Evolutionary conservation across 305 asterid species (phyloP).

Genomic region (Fraxinus ornus): DNA sequence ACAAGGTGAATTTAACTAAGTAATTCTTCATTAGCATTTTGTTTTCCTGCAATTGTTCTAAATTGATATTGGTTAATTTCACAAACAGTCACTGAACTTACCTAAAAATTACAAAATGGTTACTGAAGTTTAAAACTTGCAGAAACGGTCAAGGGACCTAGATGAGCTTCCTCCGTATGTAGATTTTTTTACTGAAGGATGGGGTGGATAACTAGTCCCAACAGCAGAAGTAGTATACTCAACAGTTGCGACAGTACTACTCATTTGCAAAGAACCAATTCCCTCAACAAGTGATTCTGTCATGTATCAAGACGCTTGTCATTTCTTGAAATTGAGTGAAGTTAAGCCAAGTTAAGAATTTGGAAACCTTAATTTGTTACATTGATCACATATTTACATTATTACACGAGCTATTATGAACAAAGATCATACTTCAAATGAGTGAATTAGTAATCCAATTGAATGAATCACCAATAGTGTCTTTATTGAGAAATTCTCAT

Average conservation of each 20-base stretch:
- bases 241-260: constrained; percentile 32
- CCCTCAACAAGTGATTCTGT: constrained; percentile 66
- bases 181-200: constrained; percentile 42
- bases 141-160: constrained; percentile 19
- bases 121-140: too few species aligned
- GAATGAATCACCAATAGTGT: background rate
- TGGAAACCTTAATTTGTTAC: background rate
- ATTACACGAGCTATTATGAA: too few species aligned
- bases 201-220: constrained; percentile 51
- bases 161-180: constrained; percentile 44
- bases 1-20: constrained; percentile 50
- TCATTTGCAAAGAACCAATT: constrained; percentile 51
- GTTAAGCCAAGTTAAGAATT: constrained; percentile 17
- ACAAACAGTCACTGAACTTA: too few species aligned
- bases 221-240: constrained; percentile 38
- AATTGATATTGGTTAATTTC: too few species aligned
- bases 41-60: background rate
- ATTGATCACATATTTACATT: background rate
- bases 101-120: background rate
- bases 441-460: background rate
- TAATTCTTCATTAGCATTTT: background rate
- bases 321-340: constrained; percentile 26
- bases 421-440: background rate
- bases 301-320: constrained; percentile 35
- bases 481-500: background rate